These are phyloP conservation scores for Lentithecium fluviatile DNA, from an alignment of 495 filamentous ascomycete species.

Conservation along the genomic window DNA sequence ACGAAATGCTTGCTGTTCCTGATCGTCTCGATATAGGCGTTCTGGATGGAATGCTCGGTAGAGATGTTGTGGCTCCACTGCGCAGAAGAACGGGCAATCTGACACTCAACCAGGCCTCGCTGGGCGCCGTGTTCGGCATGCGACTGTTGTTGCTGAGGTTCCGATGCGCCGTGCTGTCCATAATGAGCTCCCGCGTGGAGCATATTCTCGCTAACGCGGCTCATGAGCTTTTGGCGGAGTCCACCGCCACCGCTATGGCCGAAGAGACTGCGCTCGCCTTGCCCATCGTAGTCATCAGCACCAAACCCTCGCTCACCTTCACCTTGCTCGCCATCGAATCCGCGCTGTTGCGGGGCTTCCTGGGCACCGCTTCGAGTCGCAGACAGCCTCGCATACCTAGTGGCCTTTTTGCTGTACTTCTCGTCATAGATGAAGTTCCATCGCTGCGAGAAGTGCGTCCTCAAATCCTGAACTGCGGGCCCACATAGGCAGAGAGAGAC, in stretches of 20 bases:
- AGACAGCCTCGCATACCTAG: slow-evolving; percentile 26
- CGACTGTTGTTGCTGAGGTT: slow-evolving; percentile 25
- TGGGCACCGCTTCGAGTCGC: slow-evolving; percentile 19
- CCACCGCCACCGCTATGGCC: slow-evolving; percentile 24
- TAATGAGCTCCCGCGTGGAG: slow-evolving; percentile 27
- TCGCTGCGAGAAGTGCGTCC: slow-evolving; percentile 76
- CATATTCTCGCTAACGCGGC: slow-evolving; percentile 29
- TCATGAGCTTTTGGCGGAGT: slow-evolving; percentile 34
- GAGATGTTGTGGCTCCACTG: slow-evolving; percentile 71
- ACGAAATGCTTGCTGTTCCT: slow-evolving; percentile 77
- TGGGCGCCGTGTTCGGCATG: slow-evolving; percentile 23
- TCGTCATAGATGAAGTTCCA: slow-evolving; percentile 91
- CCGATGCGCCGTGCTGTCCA: slow-evolving; percentile 13
- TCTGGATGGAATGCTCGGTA: slow-evolving; percentile 77
- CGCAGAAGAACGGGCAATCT: slow-evolving; percentile 67
- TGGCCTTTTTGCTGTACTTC: slow-evolving; percentile 71
- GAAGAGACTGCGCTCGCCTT: slow-evolving; percentile 33
- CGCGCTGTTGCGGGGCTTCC: slow-evolving; percentile 41
- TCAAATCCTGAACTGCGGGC: slow-evolving; percentile 73
- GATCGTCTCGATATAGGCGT: slow-evolving; percentile 85
- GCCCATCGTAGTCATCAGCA: slow-evolving; percentile 43
- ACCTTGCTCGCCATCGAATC: slow-evolving; percentile 44
- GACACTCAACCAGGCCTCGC: slow-evolving; percentile 57
- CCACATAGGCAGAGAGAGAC: slow-evolving; percentile 80
- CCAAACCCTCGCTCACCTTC: slow-evolving; percentile 35